Evolutionary conservation across 73 alveolate genomes (phyloP), one percentile per base, ranked within the genome.

Genomic region (Paramecium sonneborni): DNA sequence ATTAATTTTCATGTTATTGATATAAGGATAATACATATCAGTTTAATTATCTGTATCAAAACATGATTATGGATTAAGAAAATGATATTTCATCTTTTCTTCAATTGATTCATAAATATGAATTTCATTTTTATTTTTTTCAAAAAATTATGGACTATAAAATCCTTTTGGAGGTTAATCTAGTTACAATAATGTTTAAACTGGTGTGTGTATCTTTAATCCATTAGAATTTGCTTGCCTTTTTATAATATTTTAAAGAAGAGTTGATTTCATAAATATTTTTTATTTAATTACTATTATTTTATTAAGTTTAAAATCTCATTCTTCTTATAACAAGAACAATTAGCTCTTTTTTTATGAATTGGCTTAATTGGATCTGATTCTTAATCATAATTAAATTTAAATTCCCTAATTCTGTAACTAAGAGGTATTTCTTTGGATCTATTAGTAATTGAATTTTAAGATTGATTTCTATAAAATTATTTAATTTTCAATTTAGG

Each of bases 11-110:
- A 15, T 37, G 1, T 28, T 34, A 37, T 18, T 12, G 21, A n/a
- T 72, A 6, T 72, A 35, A 34, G 55, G 57, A 38, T 72, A 72
- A 1, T 28, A 35, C 86, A 72, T 72, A 72, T 72, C 86, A n/a
- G 86, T 15, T 35, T 35, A 12, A 72, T 5, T 41, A 15, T 4
- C 21, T 35, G 38, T 37, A 72, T 72, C 62, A 37, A 72, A 62
- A 12, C 5, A 1, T 24, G 30, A 62, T 62, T 26, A 62, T 62
- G 39, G 79, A 26, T 32, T 62, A 30, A 62, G 30, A 15, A 14
- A 26, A 32, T 62, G 48, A 8, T 62, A 62, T 62, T 62, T 26
- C 84, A 62, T 62, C 15, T 62, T 26, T 32, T 62, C 48, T 1
- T 62, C 84, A 1, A 62, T 11, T 3, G 44, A 30, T n/a, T 62